A percentile compares a stretch with the other conserved stretches of the same genome.
Evolutionary conservation across 495 filamentous ascomycete species (phyloP).

Genomic region (Aspergillus baeticus): DNA sequence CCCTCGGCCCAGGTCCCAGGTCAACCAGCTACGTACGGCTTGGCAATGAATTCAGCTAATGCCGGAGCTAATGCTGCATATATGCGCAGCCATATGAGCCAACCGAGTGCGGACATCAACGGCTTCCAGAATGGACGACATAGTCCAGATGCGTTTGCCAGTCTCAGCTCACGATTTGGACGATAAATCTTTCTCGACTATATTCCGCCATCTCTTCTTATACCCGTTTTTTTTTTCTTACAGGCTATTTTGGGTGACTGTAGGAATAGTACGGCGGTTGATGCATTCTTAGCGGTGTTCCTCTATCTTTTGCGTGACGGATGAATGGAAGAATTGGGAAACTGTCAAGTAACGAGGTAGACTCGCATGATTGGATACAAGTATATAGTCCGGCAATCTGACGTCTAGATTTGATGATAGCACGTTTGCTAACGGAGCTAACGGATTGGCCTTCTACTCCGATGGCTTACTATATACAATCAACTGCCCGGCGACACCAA

Average conservation of each 20-base stretch:
- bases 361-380: constrained; percentile 2
- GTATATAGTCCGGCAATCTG: constrained; percentile 9
- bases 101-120: constrained; percentile 86
- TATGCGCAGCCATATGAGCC: constrained; percentile 64
- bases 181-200: constrained; percentile 15
- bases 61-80: constrained; percentile 16
- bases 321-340: background rate
- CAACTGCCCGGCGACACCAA: too few relatives aligned
- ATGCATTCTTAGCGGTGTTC: constrained; percentile 11
- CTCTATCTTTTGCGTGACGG: background rate
- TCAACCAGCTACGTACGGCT: constrained; percentile 11
- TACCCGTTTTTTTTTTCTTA: background rate
- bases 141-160: constrained; percentile 96
- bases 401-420: constrained; percentile 1
- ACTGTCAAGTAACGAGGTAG: background rate
- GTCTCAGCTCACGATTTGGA: constrained; percentile 66
- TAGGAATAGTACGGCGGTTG: constrained; percentile 12
- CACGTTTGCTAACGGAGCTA: too few relatives aligned
- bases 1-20: constrained; percentile 20
- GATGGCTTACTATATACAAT: too few relatives aligned
- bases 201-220: constrained; percentile 9
- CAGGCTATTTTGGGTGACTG: constrained; percentile 9
- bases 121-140: constrained; percentile 75
- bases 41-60: constrained; percentile 18
- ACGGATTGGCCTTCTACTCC: too few relatives aligned